phyloP scores from a whole-genome alignment of 768 basidiomycete species.

The Xanthoconium stramineum region DNA sequence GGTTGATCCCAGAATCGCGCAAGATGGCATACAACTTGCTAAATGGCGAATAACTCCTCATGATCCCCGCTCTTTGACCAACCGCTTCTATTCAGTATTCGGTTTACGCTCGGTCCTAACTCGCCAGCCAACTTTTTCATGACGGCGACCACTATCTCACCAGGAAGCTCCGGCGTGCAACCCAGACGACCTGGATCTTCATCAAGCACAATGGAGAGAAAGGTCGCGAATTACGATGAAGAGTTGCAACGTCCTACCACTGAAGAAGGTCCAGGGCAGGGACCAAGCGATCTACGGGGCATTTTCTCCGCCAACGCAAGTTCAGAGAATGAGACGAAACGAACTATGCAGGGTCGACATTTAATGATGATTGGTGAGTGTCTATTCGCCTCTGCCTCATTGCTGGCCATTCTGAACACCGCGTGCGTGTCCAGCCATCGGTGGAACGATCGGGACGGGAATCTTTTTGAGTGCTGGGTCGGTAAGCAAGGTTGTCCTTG shows the following conservation, averaged over 20 bases:
- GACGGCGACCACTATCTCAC: background rate
- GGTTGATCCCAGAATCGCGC: background rate
- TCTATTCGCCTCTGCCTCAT: background rate
- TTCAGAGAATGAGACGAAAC: slow-evolving; percentile 31
- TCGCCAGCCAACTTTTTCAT: background rate
- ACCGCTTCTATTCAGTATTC: background rate
- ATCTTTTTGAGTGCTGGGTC: slow-evolving; percentile 61
- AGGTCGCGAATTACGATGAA: background rate
- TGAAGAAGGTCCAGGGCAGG: background rate
- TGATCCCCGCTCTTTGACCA: background rate
- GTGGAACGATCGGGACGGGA: slow-evolving; percentile 58
- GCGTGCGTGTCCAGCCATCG: slow-evolving; percentile 40
- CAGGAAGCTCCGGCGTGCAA: background rate
- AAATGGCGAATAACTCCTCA: background rate
- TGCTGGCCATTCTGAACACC: background rate
- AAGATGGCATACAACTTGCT: background rate
- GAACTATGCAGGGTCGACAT: slow-evolving; percentile 40
- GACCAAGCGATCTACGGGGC: background rate
- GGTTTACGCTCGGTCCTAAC: background rate
- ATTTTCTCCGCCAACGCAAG: slow-evolving; percentile 9
- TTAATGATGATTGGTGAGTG: slow-evolving; percentile 41
- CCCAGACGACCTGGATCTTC: background rate
- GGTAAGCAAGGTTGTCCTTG: slow-evolving; percentile 25
- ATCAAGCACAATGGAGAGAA: background rate
- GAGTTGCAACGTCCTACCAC: background rate